Percentiles rank a stretch among this genome's conserved stretches.
Conservation (phyloP, 805 yeast genomes). For the Candida ficus region DNA sequence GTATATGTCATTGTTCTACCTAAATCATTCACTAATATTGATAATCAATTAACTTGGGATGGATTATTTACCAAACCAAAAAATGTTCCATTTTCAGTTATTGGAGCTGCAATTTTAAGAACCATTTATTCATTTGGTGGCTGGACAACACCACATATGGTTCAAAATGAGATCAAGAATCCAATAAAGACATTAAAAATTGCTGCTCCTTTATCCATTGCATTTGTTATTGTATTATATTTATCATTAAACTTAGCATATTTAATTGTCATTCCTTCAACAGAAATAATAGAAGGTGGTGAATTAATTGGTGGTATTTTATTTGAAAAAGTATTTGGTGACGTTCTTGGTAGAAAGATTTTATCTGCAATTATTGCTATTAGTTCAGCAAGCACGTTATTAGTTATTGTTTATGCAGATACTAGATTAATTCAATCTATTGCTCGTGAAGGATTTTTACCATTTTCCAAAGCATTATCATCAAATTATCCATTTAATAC, state of each 20-base stretch:
- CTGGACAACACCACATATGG: constrained; percentile 55
- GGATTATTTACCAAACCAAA: constrained; percentile 28
- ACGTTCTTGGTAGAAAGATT: constrained; percentile 41
- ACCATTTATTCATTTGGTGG: constrained; percentile 54
- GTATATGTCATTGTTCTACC: constrained; percentile 49
- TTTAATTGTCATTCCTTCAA: constrained; percentile 42
- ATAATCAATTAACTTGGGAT: constrained; percentile 35
- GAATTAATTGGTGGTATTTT: constrained; percentile 51
- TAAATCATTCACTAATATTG: constrained; percentile 37
- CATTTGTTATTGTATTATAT: constrained; percentile 41
- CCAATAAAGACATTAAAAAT: constrained; percentile 49
- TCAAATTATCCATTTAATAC: constrained; percentile 53
- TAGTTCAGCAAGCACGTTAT: constrained; percentile 53
- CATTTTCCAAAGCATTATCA: constrained; percentile 45
- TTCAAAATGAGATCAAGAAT: constrained; percentile 51
- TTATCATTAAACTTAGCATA: constrained; percentile 49
- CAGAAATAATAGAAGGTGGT: constrained; percentile 46
- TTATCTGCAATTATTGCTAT: constrained; percentile 50
- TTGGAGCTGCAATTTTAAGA: constrained; percentile 50
- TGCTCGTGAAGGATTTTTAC: constrained; percentile 54
- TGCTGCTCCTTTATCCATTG: constrained; percentile 51
- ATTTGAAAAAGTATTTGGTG: constrained; percentile 49
- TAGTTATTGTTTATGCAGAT: constrained; percentile 51
- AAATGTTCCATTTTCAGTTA: constrained; percentile 34
- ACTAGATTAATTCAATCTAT: constrained; percentile 56